Base-by-base conservation (phyloP, 352 stramenopile genomes). In the Globisporangium acanthophoron region DNA sequence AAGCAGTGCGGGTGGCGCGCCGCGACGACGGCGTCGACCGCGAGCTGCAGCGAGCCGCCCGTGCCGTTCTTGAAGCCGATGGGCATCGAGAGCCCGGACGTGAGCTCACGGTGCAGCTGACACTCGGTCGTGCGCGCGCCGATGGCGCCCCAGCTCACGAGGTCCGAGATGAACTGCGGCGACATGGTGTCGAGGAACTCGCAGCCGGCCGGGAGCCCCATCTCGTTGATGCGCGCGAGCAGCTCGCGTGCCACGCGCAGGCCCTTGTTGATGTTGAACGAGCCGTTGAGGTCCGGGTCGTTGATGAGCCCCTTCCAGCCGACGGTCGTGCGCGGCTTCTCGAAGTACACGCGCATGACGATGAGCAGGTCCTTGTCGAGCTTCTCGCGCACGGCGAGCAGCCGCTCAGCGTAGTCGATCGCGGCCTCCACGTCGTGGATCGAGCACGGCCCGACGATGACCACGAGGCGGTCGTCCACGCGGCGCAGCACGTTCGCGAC, bases 41-140 rank as follows among this genome's bases (percentile, higher is more conserved):
- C 87, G 41, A 96, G 56, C 66, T 96, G 82, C 69, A 96, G 64
- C 27, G 85, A 86, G 50, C 87, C 87, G 45, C 87, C 82, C 53
- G 87, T 95, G 70, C 86, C 87, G 66, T 96, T 96, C 73, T 96
- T 96, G 71, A 96, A 96, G 62, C 87, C 87, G n/a, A 96, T 89
- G 13, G 87, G 86, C 85, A 94, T 95, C 37, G 85, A 95, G 5
- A 96, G 69, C 48, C 87, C 87, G 33, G 85, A 95, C 58, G 86
- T 93, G 53, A 96, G 82, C 64, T 96, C 87, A 44, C 87, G 86
- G 67, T 96, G 87, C 52, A 96, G 62, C 65, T 96, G 87, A 58
- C 83, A 94, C 71, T 96, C 87, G 62, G 87, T 96, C 31, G 87
- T 96, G 52, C 87, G 80, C 8, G 87, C 87, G n/a, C 87, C 87